Evolutionary conservation across 2,329 filamentous ascomycete genomes (phyloP).

Genomic region (Pestalotiopsis fici): DNA sequence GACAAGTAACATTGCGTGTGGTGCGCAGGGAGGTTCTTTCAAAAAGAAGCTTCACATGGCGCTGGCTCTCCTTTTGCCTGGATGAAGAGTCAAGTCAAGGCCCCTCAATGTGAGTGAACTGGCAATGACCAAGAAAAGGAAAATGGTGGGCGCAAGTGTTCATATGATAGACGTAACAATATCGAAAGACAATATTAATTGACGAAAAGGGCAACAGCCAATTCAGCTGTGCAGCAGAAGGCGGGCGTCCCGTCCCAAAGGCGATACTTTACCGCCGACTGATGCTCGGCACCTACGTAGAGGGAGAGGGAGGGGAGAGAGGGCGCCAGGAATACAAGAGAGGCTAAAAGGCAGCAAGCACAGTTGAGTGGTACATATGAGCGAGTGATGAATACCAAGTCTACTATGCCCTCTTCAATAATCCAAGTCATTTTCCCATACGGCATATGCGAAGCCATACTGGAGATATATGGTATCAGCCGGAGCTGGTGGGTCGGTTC

Average conservation of each 20-base stretch:
- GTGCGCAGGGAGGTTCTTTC: not conserved
- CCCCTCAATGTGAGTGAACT: not conserved
- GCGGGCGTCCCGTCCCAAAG: not conserved
- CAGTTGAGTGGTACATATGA: not conserved
- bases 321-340: not conserved
- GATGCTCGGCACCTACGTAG: not conserved
- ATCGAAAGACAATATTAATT: not conserved
- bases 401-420: not conserved
- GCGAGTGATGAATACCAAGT: not conserved
- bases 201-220: not conserved
- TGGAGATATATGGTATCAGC: not conserved
- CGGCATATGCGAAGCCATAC: not conserved
- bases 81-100: constrained; percentile 9
- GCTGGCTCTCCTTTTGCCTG: constrained; percentile 8
- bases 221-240: not conserved
- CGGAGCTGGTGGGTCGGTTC: constrained; percentile 22
- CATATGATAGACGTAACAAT: not conserved
- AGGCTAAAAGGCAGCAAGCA: not conserved
- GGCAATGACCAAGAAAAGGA: not conserved
- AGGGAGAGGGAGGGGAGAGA: not conserved
- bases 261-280: not conserved
- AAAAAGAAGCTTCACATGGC: constrained; percentile 15
- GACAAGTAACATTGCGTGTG: constrained; percentile 19
- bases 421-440: not conserved
- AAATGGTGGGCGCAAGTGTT: not conserved